phyloP scores from a whole-genome alignment of 805 yeast species.

The Starmerella stellata region DNA sequence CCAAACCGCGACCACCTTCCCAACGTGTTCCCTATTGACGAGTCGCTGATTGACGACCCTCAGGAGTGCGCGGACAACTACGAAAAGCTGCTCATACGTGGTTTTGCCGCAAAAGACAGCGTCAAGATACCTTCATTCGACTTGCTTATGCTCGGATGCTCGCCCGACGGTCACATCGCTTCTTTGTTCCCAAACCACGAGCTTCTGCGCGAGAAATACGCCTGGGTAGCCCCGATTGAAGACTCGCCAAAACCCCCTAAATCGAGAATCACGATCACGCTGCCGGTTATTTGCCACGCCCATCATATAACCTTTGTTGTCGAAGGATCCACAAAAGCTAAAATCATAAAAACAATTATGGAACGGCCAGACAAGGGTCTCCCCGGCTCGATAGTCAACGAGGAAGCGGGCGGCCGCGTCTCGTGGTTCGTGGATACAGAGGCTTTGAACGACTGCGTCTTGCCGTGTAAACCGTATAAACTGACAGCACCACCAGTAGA shows the following conservation, averaged over 20 bases:
- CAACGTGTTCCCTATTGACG: conserved; percentile 67
- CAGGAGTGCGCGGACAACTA: conserved; percentile 89
- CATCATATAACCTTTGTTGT: conserved; percentile 86
- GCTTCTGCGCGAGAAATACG: conserved; percentile 68
- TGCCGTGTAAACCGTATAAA: conserved; percentile 56
- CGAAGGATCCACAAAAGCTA: conserved; percentile 90
- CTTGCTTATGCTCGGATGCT: conserved; percentile 79
- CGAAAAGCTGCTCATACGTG: conserved; percentile 68
- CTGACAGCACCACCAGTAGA: conserved; percentile 25
- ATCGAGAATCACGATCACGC: conserved; percentile 70
- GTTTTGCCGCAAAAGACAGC: conserved; percentile 90
- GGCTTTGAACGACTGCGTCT: conserved; percentile 63
- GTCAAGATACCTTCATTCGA: conserved; percentile 93
- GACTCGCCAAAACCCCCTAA: conserved; percentile 82
- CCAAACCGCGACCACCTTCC: conserved; percentile 38
- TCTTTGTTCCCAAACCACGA: conserved; percentile 90
- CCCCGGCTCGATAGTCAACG: conserved; percentile 85
- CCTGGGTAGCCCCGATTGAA: conserved; percentile 88
- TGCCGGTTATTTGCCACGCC: conserved; percentile 89
- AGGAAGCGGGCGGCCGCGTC: conserved; percentile 90
- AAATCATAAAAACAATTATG: conserved; percentile 75
- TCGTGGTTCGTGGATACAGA: conserved; percentile 95
- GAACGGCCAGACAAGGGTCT: conserved; percentile 94
- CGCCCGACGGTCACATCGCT: conserved; percentile 96
- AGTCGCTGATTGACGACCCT: conserved; percentile 35